Conservation (phyloP, 1,284 basidiomycete genomes). For the Filobasidium uniguttulatum region DNA sequence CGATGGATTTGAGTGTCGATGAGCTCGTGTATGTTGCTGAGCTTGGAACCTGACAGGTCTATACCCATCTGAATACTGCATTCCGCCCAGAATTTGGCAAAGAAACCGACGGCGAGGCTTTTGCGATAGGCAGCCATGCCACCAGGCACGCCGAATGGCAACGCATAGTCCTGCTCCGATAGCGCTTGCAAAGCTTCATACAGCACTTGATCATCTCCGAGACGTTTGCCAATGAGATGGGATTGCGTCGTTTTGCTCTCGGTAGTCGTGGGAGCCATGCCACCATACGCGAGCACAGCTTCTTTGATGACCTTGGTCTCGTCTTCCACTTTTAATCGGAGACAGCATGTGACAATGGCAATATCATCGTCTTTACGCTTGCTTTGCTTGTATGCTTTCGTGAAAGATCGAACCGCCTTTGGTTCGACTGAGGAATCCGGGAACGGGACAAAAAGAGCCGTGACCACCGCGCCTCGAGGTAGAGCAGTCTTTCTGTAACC, state of each 20-base stretch:
- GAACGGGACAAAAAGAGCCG: conserved; percentile 21
- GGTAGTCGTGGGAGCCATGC: conserved; percentile 25
- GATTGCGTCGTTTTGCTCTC: conserved; percentile 11
- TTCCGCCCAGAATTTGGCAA: conserved; percentile 29
- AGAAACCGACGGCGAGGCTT: conserved; percentile 31
- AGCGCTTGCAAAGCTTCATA: conserved; percentile 11
- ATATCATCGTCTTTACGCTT: conserved; percentile 37
- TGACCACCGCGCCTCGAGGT: conserved; percentile 26
- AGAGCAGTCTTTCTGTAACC: conserved; percentile 33
- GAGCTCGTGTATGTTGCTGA: conserved; percentile 10
- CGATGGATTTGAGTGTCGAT: conserved; percentile 20
- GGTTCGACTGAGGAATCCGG: neutral
- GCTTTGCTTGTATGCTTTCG: conserved; percentile 33
- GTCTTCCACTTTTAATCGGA: conserved; percentile 14
- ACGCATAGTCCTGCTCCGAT: conserved; percentile 22
- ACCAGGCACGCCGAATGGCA: conserved; percentile 31
- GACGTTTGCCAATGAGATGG: conserved; percentile 9
- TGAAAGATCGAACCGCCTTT: conserved; percentile 1
- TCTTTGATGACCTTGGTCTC: conserved; percentile 17
- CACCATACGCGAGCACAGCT: conserved; percentile 29
- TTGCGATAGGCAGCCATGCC: conserved; percentile 35
- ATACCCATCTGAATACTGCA: conserved; percentile 14
- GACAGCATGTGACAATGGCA: conserved; percentile 32
- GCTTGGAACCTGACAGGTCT: too few species aligned
- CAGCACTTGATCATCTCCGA: conserved; percentile 8